phyloP scores from a whole-genome alignment of 805 yeast species.

The Scheffersomyces amazonensis region DNA sequence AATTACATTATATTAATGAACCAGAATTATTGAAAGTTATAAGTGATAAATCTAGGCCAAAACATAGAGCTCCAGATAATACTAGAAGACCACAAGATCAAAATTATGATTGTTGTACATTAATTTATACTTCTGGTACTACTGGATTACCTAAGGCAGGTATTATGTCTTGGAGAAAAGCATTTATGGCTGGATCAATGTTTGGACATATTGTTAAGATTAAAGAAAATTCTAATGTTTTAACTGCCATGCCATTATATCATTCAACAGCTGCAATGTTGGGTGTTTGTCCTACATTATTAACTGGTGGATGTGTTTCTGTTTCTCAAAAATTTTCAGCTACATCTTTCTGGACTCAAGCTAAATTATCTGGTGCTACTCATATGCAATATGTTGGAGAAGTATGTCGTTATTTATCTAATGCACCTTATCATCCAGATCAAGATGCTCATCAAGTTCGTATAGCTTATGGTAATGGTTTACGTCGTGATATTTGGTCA shows the following conservation, averaged over 20 bases:
- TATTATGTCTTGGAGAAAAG: slow-evolving; percentile 87
- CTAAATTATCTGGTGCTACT: slow-evolving; percentile 64
- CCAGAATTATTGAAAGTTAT: slow-evolving; percentile 41
- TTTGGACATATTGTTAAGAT: slow-evolving; percentile 71
- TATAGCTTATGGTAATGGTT: slow-evolving; percentile 87
- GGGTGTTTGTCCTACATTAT: slow-evolving; percentile 70
- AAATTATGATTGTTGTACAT: slow-evolving; percentile 62
- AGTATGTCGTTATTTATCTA: slow-evolving; percentile 80
- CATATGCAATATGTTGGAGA: slow-evolving; percentile 94
- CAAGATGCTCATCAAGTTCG: slow-evolving; percentile 59
- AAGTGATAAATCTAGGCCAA: slow-evolving; percentile 38
- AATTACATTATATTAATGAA: slow-evolving; percentile 52
- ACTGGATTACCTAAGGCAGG: slow-evolving; percentile 95
- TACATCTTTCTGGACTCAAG: slow-evolving; percentile 87
- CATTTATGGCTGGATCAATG: slow-evolving; percentile 63
- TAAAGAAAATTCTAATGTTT: slow-evolving; percentile 52
- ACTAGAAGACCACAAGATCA: slow-evolving; percentile 57
- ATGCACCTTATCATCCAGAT: slow-evolving; percentile 62
- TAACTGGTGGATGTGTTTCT: slow-evolving; percentile 71
- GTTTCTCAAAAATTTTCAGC: slow-evolving; percentile 81
- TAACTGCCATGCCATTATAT: slow-evolving; percentile 93
- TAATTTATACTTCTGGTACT: slow-evolving; percentile 91
- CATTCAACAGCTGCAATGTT: slow-evolving; percentile 91
- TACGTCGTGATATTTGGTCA: slow-evolving; percentile 85
- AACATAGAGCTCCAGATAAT: slow-evolving; percentile 52